Evolutionary conservation across 2,329 filamentous ascomycete genomes (phyloP), one percentile per base, ranked within the genome.

Genomic region (Xylariaceae sp.): DNA sequence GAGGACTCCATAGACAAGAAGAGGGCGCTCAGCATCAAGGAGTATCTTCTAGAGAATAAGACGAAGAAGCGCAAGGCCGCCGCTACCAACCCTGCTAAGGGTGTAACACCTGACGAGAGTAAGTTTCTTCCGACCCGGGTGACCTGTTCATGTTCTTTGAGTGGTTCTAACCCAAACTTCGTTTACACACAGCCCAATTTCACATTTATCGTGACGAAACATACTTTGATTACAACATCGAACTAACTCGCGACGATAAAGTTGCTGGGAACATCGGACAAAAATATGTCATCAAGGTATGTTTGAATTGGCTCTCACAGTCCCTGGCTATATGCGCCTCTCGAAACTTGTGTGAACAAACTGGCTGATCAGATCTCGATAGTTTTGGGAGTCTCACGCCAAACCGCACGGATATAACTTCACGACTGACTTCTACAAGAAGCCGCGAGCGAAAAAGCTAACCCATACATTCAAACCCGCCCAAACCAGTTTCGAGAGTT

Each of bases 341-440:
- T 8, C 16, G 4, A n/a, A 19, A 14, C 6, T 14, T 7, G 7
- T 8, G 14, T 6, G 14, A n/a, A 20, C 6, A 34, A 16, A 43
- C 40, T 37, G 20, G 19, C 19, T 10, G 8, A n/a, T 10, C n/a
- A 22, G 33, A 22, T 19, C 19, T 25, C 37, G 22, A n/a, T 51
- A 89, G 83, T 71, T 91, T 40, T 87, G 81, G 67, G 80, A 88
- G 62, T 85, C 82, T 5, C 73, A 79, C 48, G 67, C 73, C 10
- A 65, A 67, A 12, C 83, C 83, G 0, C 70, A 68, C 47, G 73
- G 77, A 0, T 90, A 88, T 66, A 76, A 74, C 53, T 77, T 80
- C 37, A 77, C 77, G 6, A 74, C 72, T 37, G 78, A 77, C 43
- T 71, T 69, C 53, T 71, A 69, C 55, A 69, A 70, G 42, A 68